Percentiles rank a stretch among this genome's conserved stretches.
Evolutionary conservation across 176 grass and related monocot genomes (phyloP).

Genomic region (Phoenix roebelenii): DNA sequence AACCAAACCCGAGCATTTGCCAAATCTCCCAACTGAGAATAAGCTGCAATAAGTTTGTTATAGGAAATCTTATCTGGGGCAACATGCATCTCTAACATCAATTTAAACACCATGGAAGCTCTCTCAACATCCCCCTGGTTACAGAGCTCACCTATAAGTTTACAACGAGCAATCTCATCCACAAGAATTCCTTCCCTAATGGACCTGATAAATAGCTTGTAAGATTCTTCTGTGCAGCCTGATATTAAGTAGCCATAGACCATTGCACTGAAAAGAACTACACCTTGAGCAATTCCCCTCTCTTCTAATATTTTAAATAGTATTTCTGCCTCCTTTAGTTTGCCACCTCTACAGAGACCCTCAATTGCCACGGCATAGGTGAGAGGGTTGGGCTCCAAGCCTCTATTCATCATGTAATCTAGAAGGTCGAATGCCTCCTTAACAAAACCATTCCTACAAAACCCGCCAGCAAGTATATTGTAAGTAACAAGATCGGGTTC

Average conservation of each 20-base stretch:
- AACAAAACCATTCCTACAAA: constrained; percentile 49
- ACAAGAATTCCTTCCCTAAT: constrained; percentile 49
- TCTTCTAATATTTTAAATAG: constrained; percentile 45
- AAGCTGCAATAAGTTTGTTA: constrained; percentile 51
- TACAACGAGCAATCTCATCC: constrained; percentile 28
- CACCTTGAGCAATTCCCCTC: constrained; percentile 19
- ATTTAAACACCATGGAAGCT: constrained; percentile 48
- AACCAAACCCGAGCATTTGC: constrained; percentile 44
- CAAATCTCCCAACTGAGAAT: constrained; percentile 43
- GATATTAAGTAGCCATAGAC: constrained; percentile 69
- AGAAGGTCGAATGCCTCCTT: constrained; percentile 53
- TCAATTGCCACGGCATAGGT: constrained; percentile 49
- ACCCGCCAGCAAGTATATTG: constrained; percentile 52
- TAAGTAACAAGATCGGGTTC: constrained; percentile 63
- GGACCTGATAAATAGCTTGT: constrained; percentile 48
- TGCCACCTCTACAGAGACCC: constrained; percentile 57
- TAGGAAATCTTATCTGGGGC: constrained; percentile 51
- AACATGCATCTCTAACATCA: constrained; percentile 53
- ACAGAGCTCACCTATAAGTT: constrained; percentile 56
- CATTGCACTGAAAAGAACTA: constrained; percentile 57
- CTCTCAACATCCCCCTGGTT: constrained; percentile 32
- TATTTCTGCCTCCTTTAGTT: constrained; percentile 55
- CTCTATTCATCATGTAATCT: constrained; percentile 49
- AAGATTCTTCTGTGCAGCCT: constrained; percentile 46
- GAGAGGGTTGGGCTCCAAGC: constrained; percentile 51